Base-by-base conservation (phyloP, 2,329 filamentous ascomycete genomes). In the Aspergillus sp. region DNA sequence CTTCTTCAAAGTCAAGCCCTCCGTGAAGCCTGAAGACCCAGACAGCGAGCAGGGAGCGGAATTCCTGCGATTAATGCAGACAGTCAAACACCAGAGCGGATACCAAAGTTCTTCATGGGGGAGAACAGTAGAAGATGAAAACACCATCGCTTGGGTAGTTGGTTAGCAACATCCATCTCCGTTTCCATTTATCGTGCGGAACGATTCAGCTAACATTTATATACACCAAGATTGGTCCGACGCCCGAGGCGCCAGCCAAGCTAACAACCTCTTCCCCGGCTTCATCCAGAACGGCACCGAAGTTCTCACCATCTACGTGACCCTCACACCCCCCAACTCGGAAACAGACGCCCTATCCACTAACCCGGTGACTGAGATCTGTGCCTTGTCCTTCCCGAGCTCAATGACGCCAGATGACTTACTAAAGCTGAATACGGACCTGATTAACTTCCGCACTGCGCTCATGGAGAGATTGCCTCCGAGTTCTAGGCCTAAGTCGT, bases 351-450 rank as follows among this genome's bases (percentile, higher is more conserved):
- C 61, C 0, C 46, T 59, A 2, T 63, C 62, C 29, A 51, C 59
- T 12, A 62, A 66, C 33, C 73, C 76, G 2, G 62, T 76, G 2
- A 77, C 76, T 1, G 77, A 81, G 53, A 58, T 78, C 29, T 60
- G 68, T 7, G 64, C 62, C 0, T 62, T 75, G 28, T 69, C 71
- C 49, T 74, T 77, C 47, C 56, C 67, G 0, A 56, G 57, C 27
- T 52, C 65, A 19, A 48, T 64, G 39, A 50, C 61, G 5, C 55
- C 58, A 4, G 37, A 48, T 1, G 59, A 64, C 8, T 59, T 49
- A 12, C 54, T 40, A 13, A 42, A 60, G 12, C 48, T 71, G 27
- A 52, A 62, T 37, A 49, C 47, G 4, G 62, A 61, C 31, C 57
- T 71, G 39, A 51, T 59, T 8, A 57, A 65, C 11, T 74, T 78